A percentile compares a stretch with the other conserved stretches of the same genome.
Evolutionary conservation across 108 stramenopile genomes (phyloP).

Genomic region (Skeletonema potamos): DNA sequence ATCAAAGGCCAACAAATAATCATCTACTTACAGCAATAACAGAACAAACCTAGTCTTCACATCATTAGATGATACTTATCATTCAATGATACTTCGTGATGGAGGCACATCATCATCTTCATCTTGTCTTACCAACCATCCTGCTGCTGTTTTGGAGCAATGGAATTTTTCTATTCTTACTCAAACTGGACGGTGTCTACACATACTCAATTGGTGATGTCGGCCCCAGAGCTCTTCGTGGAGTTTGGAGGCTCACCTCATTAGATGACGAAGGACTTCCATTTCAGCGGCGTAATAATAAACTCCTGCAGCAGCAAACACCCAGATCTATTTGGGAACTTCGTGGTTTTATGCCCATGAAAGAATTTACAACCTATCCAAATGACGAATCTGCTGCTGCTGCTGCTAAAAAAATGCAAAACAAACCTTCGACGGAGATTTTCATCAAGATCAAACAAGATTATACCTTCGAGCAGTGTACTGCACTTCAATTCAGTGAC

Average conservation of each 20-base stretch:
- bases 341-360: slow-evolving; percentile 58
- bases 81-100: no score
- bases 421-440: slow-evolving; percentile 56
- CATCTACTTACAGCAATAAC: no score
- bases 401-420: slow-evolving; percentile 3
- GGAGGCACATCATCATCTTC: no score
- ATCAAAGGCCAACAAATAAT: no score
- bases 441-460: slow-evolving; percentile 82
- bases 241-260: slow-evolving; percentile 66
- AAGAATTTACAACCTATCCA: slow-evolving; percentile 84
- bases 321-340: no score
- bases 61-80: no score
- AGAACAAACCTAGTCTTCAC: no score
- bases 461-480: slow-evolving; percentile 70
- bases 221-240: slow-evolving; percentile 68
- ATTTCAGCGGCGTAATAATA: slow-evolving; percentile 31
- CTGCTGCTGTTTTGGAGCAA: no score
- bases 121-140: no score
- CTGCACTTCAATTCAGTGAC: slow-evolving; percentile 28
- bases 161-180: no score
- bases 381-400: background rate
- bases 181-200: no score
- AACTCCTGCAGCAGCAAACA: slow-evolving; percentile 3
- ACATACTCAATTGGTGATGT: slow-evolving; percentile 55
- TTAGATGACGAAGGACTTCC: slow-evolving; percentile 40